Percentiles rank a stretch among this genome's conserved stretches.
phyloP scores from a whole-genome alignment of 1,139 yeast genomes.

The Kodamaea alishanica region DNA sequence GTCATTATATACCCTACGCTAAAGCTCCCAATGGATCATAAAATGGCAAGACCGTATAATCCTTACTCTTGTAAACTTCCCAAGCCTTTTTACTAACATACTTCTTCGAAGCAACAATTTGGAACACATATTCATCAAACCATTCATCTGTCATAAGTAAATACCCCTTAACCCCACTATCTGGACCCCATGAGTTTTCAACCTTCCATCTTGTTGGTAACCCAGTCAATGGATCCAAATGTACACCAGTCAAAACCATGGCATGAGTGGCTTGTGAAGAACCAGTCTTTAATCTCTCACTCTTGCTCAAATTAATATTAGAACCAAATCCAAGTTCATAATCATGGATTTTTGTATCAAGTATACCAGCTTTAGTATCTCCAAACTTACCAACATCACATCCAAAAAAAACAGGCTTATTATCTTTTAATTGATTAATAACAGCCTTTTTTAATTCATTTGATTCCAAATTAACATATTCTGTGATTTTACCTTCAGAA shows the following conservation, averaged over 20 bases:
- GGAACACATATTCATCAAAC: conserved; percentile 80
- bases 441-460: conserved; percentile 57
- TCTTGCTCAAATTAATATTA: conserved; percentile 44
- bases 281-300: conserved; percentile 52
- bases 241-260: conserved; percentile 76
- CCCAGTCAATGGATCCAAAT: conserved; percentile 36
- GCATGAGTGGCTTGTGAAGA: conserved; percentile 80
- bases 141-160: conserved; percentile 80
- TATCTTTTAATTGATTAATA: conserved; percentile 60
- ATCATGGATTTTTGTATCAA: conserved; percentile 68
- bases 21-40: conserved; percentile 89
- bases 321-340: conserved; percentile 63
- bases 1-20: conserved; percentile 35
- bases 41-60: conserved; percentile 60
- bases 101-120: conserved; percentile 64
- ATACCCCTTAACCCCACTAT: conserved; percentile 68
- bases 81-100: conserved; percentile 44
- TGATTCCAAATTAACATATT: conserved; percentile 64
- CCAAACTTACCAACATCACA: conserved; percentile 77
- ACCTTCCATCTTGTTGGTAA: conserved; percentile 75
- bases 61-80: conserved; percentile 47
- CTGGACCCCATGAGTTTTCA: conserved; percentile 85
- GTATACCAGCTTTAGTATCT: conserved; percentile 58
- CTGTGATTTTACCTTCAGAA: conserved; percentile 61
- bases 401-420: conserved; percentile 81